phyloP scores from a whole-genome alignment of 2,329 filamentous ascomycete genomes.

The Penicillium brasilianum region DNA sequence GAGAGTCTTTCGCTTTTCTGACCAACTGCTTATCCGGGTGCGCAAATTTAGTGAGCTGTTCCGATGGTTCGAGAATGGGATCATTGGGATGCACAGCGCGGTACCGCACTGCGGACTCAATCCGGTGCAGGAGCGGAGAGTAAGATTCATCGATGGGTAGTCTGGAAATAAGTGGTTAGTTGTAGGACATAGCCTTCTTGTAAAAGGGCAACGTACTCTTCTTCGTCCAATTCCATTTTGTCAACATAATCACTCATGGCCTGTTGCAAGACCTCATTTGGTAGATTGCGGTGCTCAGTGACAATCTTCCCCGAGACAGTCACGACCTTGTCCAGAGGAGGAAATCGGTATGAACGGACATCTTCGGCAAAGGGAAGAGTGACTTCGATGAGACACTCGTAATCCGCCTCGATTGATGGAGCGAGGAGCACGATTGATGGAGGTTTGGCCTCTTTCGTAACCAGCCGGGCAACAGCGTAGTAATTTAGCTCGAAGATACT shows the following conservation, averaged over 20 bases:
- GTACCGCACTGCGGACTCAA: slow-evolving; percentile 82
- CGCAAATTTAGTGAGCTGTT: slow-evolving; percentile 73
- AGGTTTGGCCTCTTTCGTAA: slow-evolving; percentile 80
- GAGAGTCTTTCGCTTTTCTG: slow-evolving; percentile 58
- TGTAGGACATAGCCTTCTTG: background rate
- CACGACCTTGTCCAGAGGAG: slow-evolving; percentile 82
- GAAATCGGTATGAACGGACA: slow-evolving; percentile 86
- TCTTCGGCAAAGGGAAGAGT: slow-evolving; percentile 94
- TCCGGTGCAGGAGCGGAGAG: slow-evolving; percentile 83
- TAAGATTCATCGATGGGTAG: slow-evolving; percentile 80
- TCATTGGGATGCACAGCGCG: slow-evolving; percentile 76
- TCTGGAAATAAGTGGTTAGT: slow-evolving; percentile 36
- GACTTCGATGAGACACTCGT: slow-evolving; percentile 86
- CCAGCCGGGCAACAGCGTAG: slow-evolving; percentile 84
- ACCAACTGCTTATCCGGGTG: slow-evolving; percentile 71
- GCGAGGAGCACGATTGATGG: slow-evolving; percentile 78
- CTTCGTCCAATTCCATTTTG: slow-evolving; percentile 80
- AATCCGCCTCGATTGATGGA: slow-evolving; percentile 76
- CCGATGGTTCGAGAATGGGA: slow-evolving; percentile 64
- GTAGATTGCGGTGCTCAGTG: slow-evolving; percentile 82
- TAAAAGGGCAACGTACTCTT: slow-evolving; percentile 52
- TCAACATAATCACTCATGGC: slow-evolving; percentile 94
- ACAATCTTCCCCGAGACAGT: slow-evolving; percentile 83
- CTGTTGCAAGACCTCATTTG: slow-evolving; percentile 71
- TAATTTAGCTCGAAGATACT: slow-evolving; percentile 83